Evolutionary conservation across 2,329 filamentous ascomycete genomes (phyloP).

Genomic region (Gliomastix tumulicola): DNA sequence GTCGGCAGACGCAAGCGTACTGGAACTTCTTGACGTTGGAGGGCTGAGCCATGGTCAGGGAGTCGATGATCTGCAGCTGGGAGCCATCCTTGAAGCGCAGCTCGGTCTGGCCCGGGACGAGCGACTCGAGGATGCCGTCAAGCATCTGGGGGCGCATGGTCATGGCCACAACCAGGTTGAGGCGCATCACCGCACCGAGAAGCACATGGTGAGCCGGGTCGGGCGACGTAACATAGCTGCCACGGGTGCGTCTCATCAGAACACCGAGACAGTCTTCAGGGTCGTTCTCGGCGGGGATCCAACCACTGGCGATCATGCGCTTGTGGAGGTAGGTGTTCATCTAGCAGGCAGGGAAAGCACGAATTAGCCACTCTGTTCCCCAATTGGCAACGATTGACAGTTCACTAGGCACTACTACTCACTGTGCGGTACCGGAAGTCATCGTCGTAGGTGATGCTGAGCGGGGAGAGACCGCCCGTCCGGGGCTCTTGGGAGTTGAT

Average conservation of each 20-base stretch:
- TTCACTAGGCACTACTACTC: constrained; percentile 2
- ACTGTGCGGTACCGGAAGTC: constrained; percentile 22
- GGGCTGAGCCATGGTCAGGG: constrained; percentile 25
- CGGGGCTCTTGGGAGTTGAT: background rate
- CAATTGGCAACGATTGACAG: too few species aligned
- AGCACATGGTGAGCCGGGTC: constrained; percentile 26
- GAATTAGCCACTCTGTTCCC: too few species aligned
- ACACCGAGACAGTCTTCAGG: constrained; percentile 22
- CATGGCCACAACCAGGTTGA: constrained; percentile 37
- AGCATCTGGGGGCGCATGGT: constrained; percentile 42
- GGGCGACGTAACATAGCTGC: constrained; percentile 32
- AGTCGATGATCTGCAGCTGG: constrained; percentile 36
- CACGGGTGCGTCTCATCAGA: constrained; percentile 27
- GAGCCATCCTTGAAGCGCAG: constrained; percentile 32
- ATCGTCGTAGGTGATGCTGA: constrained; percentile 13
- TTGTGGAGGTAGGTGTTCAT: constrained; percentile 22
- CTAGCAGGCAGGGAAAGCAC: too few species aligned
- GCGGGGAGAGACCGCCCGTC: background rate
- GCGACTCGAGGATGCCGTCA: constrained; percentile 31
- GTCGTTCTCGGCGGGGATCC: constrained; percentile 14
- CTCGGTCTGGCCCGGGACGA: constrained; percentile 31
- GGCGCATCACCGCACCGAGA: constrained; percentile 30
- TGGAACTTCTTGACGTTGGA: constrained; percentile 32
- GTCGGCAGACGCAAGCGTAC: constrained; percentile 32
- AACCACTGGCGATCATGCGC: constrained; percentile 16